Evolutionary conservation across 257 asterid genomes (phyloP).

Genomic region (Cordia subcordata): DNA sequence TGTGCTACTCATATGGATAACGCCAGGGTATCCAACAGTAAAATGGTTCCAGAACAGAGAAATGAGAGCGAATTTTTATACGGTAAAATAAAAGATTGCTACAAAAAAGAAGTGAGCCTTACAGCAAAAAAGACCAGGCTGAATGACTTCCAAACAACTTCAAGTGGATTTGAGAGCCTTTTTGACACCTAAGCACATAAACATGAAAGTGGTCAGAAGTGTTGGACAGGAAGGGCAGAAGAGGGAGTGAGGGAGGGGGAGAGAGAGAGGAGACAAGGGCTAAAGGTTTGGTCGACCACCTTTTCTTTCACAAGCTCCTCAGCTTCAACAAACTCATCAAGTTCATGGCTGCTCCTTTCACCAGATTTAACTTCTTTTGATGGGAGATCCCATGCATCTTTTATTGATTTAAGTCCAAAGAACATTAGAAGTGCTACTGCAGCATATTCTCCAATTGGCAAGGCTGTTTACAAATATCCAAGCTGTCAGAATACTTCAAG

Average conservation of each 20-base stretch:
- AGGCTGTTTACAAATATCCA: slow-evolving; percentile 42
- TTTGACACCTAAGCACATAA: slow-evolving; percentile 48
- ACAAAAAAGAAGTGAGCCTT: slow-evolving; percentile 29
- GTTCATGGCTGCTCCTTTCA: slow-evolving; percentile 45
- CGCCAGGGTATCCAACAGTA: neutral
- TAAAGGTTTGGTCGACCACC: slow-evolving; percentile 26
- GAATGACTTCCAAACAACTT: slow-evolving; percentile 88
- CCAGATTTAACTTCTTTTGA: slow-evolving; percentile 50
- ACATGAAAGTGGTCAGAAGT: slow-evolving; percentile 1
- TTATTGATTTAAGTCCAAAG: slow-evolving; percentile 91
- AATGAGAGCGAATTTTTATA: no score
- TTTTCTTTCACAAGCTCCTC: slow-evolving; percentile 95
- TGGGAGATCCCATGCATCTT: slow-evolving; percentile 96
- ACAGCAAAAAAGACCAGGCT: slow-evolving; percentile 96
- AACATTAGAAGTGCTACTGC: slow-evolving; percentile 89
- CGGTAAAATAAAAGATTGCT: neutral
- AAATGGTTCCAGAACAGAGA: neutral
- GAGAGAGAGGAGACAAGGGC: neutral
- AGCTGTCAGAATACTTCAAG: slow-evolving; percentile 9
- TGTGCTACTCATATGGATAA: no score
- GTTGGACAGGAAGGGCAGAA: neutral
- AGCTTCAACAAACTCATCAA: slow-evolving; percentile 86
- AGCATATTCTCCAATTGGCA: slow-evolving; percentile 93
- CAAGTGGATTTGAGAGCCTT: slow-evolving; percentile 74
- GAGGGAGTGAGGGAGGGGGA: neutral